Conservation (phyloP, 495 filamentous ascomycete genomes). For the Podospora conica region DNA sequence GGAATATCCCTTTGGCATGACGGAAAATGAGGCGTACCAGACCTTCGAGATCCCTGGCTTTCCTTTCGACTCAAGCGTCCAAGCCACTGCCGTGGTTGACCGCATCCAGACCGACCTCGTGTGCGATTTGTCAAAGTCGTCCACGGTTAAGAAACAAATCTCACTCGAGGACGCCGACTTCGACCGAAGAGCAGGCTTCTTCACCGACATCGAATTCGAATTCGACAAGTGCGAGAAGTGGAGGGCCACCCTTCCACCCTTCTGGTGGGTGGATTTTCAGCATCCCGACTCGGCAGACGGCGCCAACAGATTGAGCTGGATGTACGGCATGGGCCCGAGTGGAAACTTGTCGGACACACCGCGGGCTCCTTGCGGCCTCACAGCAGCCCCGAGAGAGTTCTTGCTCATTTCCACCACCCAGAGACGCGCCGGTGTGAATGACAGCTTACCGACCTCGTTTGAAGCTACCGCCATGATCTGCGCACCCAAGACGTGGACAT, state of each 20-base stretch:
- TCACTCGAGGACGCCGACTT: neutral
- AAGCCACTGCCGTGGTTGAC: neutral
- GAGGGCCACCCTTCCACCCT: neutral
- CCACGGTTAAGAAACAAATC: neutral
- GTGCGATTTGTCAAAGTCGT: neutral
- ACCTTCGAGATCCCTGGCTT: neutral
- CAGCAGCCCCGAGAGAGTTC: neutral
- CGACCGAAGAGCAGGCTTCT: neutral
- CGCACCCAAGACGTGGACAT: neutral
- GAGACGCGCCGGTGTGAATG: neutral
- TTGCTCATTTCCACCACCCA: neutral
- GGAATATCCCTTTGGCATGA: neutral
- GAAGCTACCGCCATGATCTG: neutral
- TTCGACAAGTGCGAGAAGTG: neutral
- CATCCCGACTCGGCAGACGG: neutral
- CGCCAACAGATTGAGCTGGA: neutral
- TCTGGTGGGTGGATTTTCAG: accelerated
- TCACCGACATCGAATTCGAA: neutral
- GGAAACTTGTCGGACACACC: neutral
- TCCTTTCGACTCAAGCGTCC: neutral
- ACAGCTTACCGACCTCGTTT: neutral
- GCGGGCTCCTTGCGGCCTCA: neutral
- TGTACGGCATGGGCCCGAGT: neutral
- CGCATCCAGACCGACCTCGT: neutral
- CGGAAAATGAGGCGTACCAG: neutral